These are phyloP conservation scores for Russula virescens DNA, from an alignment of 768 basidiomycete species.

Conservation along the genomic window DNA sequence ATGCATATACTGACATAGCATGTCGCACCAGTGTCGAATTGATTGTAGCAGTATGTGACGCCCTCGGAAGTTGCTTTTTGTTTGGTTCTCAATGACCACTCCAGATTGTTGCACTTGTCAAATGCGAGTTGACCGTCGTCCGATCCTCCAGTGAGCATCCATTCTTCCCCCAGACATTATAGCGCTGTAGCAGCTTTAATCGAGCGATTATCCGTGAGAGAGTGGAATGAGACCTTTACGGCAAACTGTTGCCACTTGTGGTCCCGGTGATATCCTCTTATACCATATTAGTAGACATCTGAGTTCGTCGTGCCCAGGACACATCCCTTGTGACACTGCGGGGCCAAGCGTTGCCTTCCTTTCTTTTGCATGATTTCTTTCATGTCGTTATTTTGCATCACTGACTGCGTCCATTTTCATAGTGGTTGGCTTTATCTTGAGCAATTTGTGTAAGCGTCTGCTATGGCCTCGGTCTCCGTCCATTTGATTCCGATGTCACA, in stretches of 20 bases:
- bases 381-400: neutral
- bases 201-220: neutral
- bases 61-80: neutral
- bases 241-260: neutral
- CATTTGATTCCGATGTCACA: slow-evolving; percentile 8
- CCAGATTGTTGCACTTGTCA: slow-evolving; percentile 41
- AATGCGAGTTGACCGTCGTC: slow-evolving; percentile 42
- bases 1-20: neutral
- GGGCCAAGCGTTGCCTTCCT: neutral
- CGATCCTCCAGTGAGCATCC: slow-evolving; percentile 38
- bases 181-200: too few species aligned
- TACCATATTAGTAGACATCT: neutral
- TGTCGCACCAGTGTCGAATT: slow-evolving; percentile 34
- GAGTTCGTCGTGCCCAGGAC: neutral
- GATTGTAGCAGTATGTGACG: slow-evolving; percentile 36
- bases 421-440: slow-evolving; percentile 45
- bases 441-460: slow-evolving; percentile 36
- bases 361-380: neutral
- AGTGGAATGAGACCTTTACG: neutral
- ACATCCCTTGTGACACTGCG: neutral
- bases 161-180: neutral
- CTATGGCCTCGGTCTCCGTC: too few species aligned
- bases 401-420: neutral
- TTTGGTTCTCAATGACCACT: neutral
- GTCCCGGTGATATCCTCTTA: neutral